A percentile compares a stretch with the other conserved stretches of the same genome.
Conservation (phyloP, 2,329 filamentous ascomycete species). For the Nectriaceae sp. region DNA sequence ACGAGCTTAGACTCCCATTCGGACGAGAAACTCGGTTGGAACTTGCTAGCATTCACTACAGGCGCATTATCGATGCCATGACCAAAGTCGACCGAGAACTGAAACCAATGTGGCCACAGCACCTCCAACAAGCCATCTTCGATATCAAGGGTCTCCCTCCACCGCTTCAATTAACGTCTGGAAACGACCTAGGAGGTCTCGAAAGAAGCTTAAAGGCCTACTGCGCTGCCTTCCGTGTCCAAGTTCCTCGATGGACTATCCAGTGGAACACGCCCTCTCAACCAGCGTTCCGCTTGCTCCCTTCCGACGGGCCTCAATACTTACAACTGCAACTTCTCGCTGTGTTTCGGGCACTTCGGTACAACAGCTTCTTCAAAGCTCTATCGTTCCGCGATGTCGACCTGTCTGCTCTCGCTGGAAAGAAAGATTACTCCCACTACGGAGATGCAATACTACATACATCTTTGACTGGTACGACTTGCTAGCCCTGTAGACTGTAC, state of each 20-base stretch:
- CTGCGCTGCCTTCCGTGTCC: constrained; percentile 52
- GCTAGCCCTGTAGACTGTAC: too few species aligned
- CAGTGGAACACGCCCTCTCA: constrained; percentile 44
- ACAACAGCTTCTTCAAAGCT: constrained; percentile 61
- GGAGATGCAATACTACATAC: constrained; percentile 52
- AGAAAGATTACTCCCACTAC: constrained; percentile 46
- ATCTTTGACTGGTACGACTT: constrained; percentile 50
- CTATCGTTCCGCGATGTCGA: constrained; percentile 57
- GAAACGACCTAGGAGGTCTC: constrained; percentile 57
- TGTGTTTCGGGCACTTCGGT: constrained; percentile 56
- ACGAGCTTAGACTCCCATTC: constrained; percentile 40
- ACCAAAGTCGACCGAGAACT: constrained; percentile 56
- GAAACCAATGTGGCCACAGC: constrained; percentile 60
- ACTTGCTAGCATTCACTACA: constrained; percentile 56
- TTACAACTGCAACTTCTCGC: constrained; percentile 56
- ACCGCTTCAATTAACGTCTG: constrained; percentile 54
- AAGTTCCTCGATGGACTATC: constrained; percentile 53
- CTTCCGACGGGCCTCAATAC: constrained; percentile 43
- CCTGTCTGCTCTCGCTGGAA: constrained; percentile 41
- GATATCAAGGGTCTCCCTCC: constrained; percentile 53
- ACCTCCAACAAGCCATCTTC: constrained; percentile 56
- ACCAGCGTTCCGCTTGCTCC: constrained; percentile 57
- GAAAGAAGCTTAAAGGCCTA: constrained; percentile 57
- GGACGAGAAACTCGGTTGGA: constrained; percentile 48
- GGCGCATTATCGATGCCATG: constrained; percentile 55